A percentile compares a stretch with the other conserved stretches of the same genome.
phyloP scores from a whole-genome alignment of 192 early-diverging fungal species.

The Linnemannia schmuckeri region DNA sequence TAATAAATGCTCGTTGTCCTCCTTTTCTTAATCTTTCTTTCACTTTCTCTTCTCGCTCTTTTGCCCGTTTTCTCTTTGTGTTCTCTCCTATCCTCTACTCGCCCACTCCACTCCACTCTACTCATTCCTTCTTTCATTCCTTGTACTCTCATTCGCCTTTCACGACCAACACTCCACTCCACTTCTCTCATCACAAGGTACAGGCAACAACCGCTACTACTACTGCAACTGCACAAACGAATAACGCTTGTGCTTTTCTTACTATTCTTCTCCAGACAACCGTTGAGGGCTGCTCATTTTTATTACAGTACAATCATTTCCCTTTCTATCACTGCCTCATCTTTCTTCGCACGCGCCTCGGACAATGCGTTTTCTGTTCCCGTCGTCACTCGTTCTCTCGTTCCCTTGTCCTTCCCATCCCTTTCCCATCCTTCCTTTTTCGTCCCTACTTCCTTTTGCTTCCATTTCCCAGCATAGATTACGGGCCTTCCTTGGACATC shows the following conservation, averaged over 20 bases:
- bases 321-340: background rate
- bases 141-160: background rate
- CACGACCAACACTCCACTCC: background rate
- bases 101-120: background rate
- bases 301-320: background rate
- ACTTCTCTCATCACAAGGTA: background rate
- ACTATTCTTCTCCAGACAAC: background rate
- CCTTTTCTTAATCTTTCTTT: background rate
- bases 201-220: background rate
- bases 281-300: background rate
- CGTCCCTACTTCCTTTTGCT: background rate
- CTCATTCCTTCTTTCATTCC: background rate
- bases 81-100: constrained; percentile 2
- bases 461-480: background rate
- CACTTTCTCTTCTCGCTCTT: background rate
- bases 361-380: constrained; percentile 7
- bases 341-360: constrained; percentile 2
- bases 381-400: background rate
- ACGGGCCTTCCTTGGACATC: background rate
- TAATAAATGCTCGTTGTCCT: background rate
- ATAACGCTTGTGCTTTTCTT: background rate
- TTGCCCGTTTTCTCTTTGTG: background rate
- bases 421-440: background rate
- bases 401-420: background rate
- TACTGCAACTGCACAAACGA: background rate